Conservation (phyloP, 1,284 basidiomycete genomes). For the Termitomyces sp. region DNA sequence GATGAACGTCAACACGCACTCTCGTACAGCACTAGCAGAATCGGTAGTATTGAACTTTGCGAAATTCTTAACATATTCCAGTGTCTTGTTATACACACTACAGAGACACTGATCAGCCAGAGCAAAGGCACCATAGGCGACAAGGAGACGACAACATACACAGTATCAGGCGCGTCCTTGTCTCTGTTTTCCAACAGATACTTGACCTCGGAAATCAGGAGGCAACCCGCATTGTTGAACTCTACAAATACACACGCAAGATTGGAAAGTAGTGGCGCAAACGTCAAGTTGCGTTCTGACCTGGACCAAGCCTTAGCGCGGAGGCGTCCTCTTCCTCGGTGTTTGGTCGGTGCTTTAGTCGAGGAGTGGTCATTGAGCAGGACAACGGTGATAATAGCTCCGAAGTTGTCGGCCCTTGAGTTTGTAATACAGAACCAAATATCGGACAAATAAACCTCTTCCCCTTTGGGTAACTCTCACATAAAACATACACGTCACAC, state of each 20-base stretch:
- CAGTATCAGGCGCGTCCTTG: conserved; percentile 78
- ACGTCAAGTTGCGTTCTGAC: conserved; percentile 27
- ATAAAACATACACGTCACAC: no score
- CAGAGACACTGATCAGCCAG: background rate
- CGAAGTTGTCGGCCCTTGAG: background rate
- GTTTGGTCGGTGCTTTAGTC: conserved; percentile 42
- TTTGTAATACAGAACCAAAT: background rate
- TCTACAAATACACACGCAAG: conserved; percentile 41
- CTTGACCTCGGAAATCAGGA: conserved; percentile 89
- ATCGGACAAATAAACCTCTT: background rate
- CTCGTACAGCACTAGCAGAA: conserved; percentile 82
- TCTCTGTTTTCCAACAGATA: conserved; percentile 83
- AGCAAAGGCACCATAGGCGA: background rate
- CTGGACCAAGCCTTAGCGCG: conserved; percentile 61
- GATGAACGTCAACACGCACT: conserved; percentile 47
- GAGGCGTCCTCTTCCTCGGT: conserved; percentile 70
- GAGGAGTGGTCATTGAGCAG: conserved; percentile 35
- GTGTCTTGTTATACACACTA: conserved; percentile 89
- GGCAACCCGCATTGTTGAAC: conserved; percentile 86
- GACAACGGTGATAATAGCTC: background rate
- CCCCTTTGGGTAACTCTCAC: no score
- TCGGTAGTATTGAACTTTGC: conserved; percentile 86
- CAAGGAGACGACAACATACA: conserved; percentile 42
- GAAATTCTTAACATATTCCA: conserved; percentile 89
- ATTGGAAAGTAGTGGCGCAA: background rate